Percentiles rank a stretch among this genome's conserved stretches.
Conservation (phyloP, 805 yeast genomes). For the Danielozyma ontarioensis region DNA sequence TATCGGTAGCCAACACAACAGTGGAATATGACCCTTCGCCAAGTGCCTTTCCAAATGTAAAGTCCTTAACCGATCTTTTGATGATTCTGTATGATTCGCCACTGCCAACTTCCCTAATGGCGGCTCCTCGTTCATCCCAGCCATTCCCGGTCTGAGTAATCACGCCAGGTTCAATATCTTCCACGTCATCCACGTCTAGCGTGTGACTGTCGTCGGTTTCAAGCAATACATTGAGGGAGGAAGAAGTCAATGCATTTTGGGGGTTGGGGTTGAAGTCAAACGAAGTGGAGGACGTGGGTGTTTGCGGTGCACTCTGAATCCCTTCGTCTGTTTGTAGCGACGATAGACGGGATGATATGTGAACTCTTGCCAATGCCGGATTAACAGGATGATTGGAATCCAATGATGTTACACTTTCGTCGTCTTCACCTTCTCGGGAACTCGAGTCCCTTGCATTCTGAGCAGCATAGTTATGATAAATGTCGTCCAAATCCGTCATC, state of each 20-base stretch:
- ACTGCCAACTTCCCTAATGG: conserved; percentile 15
- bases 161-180: conserved; percentile 6
- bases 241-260: conserved; percentile 22
- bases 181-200: conserved; percentile 5
- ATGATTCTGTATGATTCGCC: conserved; percentile 18
- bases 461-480: conserved; percentile 18
- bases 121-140: conserved; percentile 35
- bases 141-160: conserved; percentile 11
- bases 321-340: conserved; percentile 12
- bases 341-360: conserved; percentile 20
- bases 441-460: too few relatives aligned
- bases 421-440: conserved; percentile 1
- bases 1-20: conserved; percentile 43
- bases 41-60: conserved; percentile 35
- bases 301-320: conserved; percentile 23
- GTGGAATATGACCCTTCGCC: conserved; percentile 46
- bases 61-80: conserved; percentile 35
- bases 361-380: conserved; percentile 6
- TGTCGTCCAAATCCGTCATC: conserved; percentile 19
- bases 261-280: conserved; percentile 27
- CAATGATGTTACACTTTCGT: conserved; percentile 21
- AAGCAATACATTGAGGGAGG: conserved; percentile 32
- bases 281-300: conserved; percentile 23
- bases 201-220: conserved; percentile 13
- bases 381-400: conserved; percentile 11